Evolutionary conservation across 495 filamentous ascomycete genomes (phyloP).

Genomic region (Letharia columbiana): DNA sequence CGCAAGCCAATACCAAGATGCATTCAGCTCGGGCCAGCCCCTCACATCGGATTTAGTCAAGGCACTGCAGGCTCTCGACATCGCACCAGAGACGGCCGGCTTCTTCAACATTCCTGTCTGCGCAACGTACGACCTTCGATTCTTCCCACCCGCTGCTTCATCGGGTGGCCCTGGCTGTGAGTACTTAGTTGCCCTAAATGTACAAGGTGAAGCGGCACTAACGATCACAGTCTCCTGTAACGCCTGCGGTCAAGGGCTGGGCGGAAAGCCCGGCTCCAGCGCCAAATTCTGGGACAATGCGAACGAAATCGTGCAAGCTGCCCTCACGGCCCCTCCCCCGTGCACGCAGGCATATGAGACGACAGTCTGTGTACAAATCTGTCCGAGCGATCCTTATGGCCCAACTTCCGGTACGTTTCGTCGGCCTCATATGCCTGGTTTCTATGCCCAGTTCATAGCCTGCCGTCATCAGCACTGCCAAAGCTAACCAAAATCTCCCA

Average conservation of each 20-base stretch:
- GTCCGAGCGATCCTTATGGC: not conserved
- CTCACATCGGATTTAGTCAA: not conserved
- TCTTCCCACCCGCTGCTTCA: constrained; percentile 12
- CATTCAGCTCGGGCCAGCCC: not conserved
- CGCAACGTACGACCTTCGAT: constrained; percentile 15
- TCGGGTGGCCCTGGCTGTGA: not conserved
- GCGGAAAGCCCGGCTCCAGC: not conserved
- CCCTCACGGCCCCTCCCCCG: not conserved
- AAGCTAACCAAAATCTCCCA: not conserved
- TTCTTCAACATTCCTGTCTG: constrained; percentile 24
- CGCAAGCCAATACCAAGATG: constrained; percentile 3
- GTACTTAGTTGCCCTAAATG: not conserved
- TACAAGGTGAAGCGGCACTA: not conserved
- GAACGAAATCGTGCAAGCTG: not conserved
- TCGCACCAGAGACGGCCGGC: constrained; percentile 14
- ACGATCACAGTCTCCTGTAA: not conserved
- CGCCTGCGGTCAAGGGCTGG: not conserved
- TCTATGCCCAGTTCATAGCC: not conserved
- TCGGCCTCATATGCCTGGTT: not conserved
- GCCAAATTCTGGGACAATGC: not conserved
- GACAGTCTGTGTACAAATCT: not conserved
- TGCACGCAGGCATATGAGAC: not conserved
- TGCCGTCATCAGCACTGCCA: not conserved
- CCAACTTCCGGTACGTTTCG: not conserved
- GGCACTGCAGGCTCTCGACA: constrained; percentile 2